phyloP scores from a whole-genome alignment of 805 yeast species.

The Lipomyces yamanashiensis region DNA sequence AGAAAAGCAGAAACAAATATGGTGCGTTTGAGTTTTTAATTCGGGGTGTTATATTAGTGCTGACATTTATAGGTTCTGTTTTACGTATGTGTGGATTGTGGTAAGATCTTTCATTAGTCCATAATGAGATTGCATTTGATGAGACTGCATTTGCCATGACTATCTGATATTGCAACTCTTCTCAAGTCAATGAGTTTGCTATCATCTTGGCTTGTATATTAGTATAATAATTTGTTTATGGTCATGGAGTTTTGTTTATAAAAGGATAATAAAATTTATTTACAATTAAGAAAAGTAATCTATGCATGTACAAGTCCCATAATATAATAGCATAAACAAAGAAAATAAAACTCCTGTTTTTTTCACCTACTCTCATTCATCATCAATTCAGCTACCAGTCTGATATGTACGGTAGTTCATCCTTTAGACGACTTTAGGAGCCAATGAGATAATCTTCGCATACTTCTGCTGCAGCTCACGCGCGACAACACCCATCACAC shows the following conservation, averaged over 20 bases:
- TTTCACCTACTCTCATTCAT: not conserved
- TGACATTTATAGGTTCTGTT: slow-evolving; percentile 54
- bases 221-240: not conserved
- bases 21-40: slow-evolving; percentile 45
- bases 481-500: slow-evolving; percentile 86
- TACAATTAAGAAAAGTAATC: not conserved
- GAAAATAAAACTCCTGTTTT: not conserved
- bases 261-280: not conserved
- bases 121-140: not conserved
- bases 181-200: not conserved
- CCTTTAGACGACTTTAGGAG: slow-evolving; percentile 61
- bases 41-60: not conserved
- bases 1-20: slow-evolving; percentile 92
- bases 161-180: not conserved
- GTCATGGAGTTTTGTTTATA: slow-evolving; percentile 1
- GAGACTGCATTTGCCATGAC: not conserved
- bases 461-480: slow-evolving; percentile 83
- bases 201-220: not conserved
- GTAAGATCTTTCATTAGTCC: slow-evolving; percentile 59
- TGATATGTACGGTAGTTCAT: too few species aligned
- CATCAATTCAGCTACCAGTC: too few species aligned
- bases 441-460: slow-evolving; percentile 85
- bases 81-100: slow-evolving; percentile 88
- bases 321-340: not conserved
- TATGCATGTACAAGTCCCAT: not conserved